phyloP scores from a whole-genome alignment of 495 filamentous ascomycete species.

The Penicillium fimorum region DNA sequence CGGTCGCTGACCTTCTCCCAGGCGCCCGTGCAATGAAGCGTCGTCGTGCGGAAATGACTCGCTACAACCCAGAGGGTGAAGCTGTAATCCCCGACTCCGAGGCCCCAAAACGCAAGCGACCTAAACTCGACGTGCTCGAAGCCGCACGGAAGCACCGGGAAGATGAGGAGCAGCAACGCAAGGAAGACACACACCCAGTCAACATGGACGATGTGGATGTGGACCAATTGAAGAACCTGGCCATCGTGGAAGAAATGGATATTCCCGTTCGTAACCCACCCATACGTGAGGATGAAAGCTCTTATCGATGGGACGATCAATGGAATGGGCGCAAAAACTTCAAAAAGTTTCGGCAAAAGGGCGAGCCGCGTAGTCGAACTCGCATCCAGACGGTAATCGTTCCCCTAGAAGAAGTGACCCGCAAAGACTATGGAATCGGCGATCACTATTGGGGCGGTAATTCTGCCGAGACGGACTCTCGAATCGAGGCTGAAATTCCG shows the following conservation, averaged over 20 bases:
- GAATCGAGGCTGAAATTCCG: slow-evolving; percentile 25
- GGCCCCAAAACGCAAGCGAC: slow-evolving; percentile 41
- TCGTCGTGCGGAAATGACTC: slow-evolving; percentile 42
- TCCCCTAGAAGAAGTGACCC: slow-evolving; percentile 72
- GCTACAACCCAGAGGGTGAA: slow-evolving; percentile 12
- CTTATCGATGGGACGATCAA: slow-evolving; percentile 76
- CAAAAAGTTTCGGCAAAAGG: slow-evolving; percentile 77
- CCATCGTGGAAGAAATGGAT: slow-evolving; percentile 79
- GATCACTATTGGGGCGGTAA: slow-evolving; percentile 71
- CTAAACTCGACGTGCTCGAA: slow-evolving; percentile 69
- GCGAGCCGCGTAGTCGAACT: slow-evolving; percentile 43
- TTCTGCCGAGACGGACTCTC: slow-evolving; percentile 22
- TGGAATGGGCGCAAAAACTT: slow-evolving; percentile 99
- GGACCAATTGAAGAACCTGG: slow-evolving; percentile 67
- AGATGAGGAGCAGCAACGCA: slow-evolving; percentile 44
- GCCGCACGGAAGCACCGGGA: slow-evolving; percentile 66
- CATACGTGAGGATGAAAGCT: slow-evolving; percentile 39
- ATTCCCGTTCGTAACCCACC: slow-evolving; percentile 39
- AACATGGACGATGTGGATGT: slow-evolving; percentile 61
- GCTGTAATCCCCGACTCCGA: slow-evolving; percentile 18
- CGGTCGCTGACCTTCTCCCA: slow-evolving; percentile 66
- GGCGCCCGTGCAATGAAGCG: slow-evolving; percentile 72
- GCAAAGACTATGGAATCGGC: slow-evolving; percentile 79
- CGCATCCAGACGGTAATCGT: slow-evolving; percentile 67
- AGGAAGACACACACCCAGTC: slow-evolving; percentile 52